Percentiles rank a stretch among this genome's conserved stretches.
These are phyloP conservation scores for Eremothecium cymbalariae DNA, from an alignment of 1,139 yeast genomes.

Conservation along the genomic window DNA sequence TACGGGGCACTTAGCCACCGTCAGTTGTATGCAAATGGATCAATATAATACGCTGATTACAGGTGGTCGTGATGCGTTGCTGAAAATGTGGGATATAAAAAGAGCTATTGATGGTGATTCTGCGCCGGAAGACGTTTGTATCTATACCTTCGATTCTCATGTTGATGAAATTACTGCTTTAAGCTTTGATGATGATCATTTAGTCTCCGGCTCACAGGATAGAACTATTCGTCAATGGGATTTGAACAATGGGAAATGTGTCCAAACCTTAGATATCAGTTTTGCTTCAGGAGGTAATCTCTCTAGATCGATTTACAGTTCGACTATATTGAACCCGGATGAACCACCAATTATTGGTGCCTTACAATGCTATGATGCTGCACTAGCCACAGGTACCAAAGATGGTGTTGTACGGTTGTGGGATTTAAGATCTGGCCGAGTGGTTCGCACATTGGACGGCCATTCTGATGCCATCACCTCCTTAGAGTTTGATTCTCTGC, in stretches of 20 bases:
- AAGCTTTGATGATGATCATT: constrained; percentile 48
- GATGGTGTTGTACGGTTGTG: constrained; percentile 69
- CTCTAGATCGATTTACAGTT: constrained; percentile 2
- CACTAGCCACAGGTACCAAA: constrained; percentile 66
- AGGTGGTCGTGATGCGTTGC: constrained; percentile 55
- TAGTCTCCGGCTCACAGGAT: constrained; percentile 90
- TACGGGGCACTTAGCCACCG: constrained; percentile 50
- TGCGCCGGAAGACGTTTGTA: constrained; percentile 30
- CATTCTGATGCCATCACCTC: constrained; percentile 66
- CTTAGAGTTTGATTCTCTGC: constrained; percentile 57
- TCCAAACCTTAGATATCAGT: constrained; percentile 30
- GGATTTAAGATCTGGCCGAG: constrained; percentile 67
- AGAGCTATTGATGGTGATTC: constrained; percentile 21
- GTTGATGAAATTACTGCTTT: constrained; percentile 57
- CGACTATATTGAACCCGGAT: constrained; percentile 4
- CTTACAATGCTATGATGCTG: constrained; percentile 53
- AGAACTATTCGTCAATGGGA: constrained; percentile 77
- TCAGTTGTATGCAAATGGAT: constrained; percentile 50
- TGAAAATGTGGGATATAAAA: constrained; percentile 51
- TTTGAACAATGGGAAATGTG: constrained; percentile 58
- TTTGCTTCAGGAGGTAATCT: constrained; percentile 17
- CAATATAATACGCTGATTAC: constrained; percentile 42
- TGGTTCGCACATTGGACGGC: constrained; percentile 56
- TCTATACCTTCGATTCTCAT: constrained; percentile 52
- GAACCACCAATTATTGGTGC: constrained; percentile 26